Base-by-base conservation (phyloP, 192 early-diverging fungal genomes). In the Backusella luteola region DNA sequence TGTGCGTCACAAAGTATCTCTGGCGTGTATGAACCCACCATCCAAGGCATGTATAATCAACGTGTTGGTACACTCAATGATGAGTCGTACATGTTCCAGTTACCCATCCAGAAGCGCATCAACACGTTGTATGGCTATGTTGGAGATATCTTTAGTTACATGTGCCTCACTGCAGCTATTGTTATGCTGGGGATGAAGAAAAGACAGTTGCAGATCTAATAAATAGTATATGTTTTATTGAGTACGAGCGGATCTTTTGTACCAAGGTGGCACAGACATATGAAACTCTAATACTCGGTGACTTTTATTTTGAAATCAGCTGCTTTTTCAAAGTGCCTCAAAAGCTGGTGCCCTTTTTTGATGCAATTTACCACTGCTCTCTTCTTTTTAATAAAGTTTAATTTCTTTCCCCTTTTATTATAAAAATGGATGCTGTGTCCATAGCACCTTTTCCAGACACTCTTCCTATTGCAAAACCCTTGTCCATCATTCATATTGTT, bases 1-100 rank as follows among this genome's bases (percentile, higher is more conserved):
- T 87, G 86, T 68, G 80, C 78, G 11, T 79, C 80, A 7, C 75
- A 83, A 76, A 82, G 82, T n/a, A 68, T 85, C 17, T 85, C 84
- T 5, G 81, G 84, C 26, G 79, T 82, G 14, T 76, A 59, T 70
- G 69, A 68, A 12, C 66, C 67, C 0, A 76, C 46, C 1, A 39
- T 70, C 5, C 21, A 42, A 26, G 69, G 69, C 2, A 23, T 70
- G 3, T 70, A 39, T 29, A 70, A 70, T 23, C 69, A 70, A 19
- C 42, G 39, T 23, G 69, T 70, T 9, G 69, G 35, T 5, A 41
- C 69, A 36, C 23, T 39, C 21, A 70, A 70, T 70, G 39, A 41
- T 44, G 69, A 70, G 15, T 26, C 34, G 8, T 70, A 70, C 2
- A 38, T 70, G 1, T 70, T 70, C 36, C 23, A 70, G 8, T 6